Base-by-base conservation (phyloP, 148 eudicot species). In the Vaccinium macrocarpon region DNA sequence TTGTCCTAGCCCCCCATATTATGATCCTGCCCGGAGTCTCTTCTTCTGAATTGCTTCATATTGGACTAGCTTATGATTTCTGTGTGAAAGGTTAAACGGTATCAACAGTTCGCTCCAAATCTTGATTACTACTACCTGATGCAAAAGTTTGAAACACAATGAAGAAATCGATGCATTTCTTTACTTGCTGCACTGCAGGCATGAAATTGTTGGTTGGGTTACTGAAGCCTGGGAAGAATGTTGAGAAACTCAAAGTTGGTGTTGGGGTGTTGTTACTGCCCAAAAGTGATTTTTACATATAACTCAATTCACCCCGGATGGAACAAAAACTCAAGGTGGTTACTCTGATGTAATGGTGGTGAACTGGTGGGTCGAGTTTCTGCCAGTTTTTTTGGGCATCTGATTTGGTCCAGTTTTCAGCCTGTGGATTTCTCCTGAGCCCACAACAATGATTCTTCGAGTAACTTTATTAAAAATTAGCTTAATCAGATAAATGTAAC, bases 231-330 rank as follows among this genome's bases (percentile, higher is more conserved):
- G 96, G 96, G 12, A 76, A 79, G 49, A 89, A 89, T 13, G 94
- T 92, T 2, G 42, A 83, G 62, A 92, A 93, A 74, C 92, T 88
- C 83, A 92, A 88, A 61, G 94, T 92, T 15, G 95, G 97, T 21
- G 93, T 93, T 61, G 95, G 97, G 19, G 92, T 89, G 57, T 93
- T 1, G 93, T 92, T 92, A 92, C 89, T 93, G 97, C 64, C 89
- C 90, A 0, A 75, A 87, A 3, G 79, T 74, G 81, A 80, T 89
- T 35, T 88, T 88, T 82, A 90, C 97, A 5, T 93, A 92, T 82
- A 85, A 87, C 76, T 70, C 89, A 23, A 76, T 14, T 13, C 87
- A 86, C 70, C 70, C 73, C 87, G 42, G 97, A 90, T 29, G 91
- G 93, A 18, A 85, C 90, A 19, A 92, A 25, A 55, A 90, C 95